A percentile compares a stretch with the other conserved stretches of the same genome.
Evolutionary conservation across 352 stramenopile species (phyloP).

Genomic region (Phytophthora crassamura): DNA sequence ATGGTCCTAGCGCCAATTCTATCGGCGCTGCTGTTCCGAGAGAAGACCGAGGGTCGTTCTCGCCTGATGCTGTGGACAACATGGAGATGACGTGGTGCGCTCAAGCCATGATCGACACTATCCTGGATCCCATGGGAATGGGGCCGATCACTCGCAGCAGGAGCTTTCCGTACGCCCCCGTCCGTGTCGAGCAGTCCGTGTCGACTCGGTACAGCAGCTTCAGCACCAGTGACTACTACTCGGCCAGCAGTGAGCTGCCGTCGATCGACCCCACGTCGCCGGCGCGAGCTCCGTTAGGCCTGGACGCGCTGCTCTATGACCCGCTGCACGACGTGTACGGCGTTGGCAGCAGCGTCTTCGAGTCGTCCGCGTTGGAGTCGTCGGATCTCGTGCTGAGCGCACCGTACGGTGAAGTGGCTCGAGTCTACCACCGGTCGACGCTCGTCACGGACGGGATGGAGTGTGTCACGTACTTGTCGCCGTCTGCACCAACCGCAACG

Average conservation of each 20-base stretch:
- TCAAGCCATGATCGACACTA: conserved; percentile 36
- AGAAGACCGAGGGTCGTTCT: conserved; percentile 32
- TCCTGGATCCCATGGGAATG: conserved; percentile 43
- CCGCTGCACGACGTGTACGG: conserved; percentile 29
- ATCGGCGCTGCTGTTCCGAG: neutral
- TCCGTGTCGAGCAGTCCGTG: too few relatives aligned
- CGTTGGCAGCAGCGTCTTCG: neutral
- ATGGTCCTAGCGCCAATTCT: neutral
- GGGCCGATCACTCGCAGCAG: too few relatives aligned
- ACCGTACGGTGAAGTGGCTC: conserved; percentile 24
- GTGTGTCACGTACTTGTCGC: conserved; percentile 21
- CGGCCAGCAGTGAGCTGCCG: neutral
- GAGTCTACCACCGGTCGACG: conserved; percentile 19
- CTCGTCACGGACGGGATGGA: conserved; percentile 17
- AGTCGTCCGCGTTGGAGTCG: neutral
- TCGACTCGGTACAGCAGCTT: too few relatives aligned
- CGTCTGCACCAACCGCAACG: neutral
- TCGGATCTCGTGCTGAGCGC: conserved; percentile 19
- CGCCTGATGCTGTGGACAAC: conserved; percentile 39
- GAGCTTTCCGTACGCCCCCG: too few relatives aligned
- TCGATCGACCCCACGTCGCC: conserved; percentile 30
- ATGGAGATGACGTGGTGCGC: conserved; percentile 26
- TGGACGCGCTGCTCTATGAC: conserved; percentile 40
- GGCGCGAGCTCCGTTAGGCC: conserved; percentile 29
- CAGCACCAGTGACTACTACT: too few relatives aligned